A percentile compares a stretch with the other conserved stretches of the same genome.
These are phyloP conservation scores for Aspergillus versicolor DNA, from an alignment of 2,329 filamentous ascomycete genomes.

Conservation along the genomic window DNA sequence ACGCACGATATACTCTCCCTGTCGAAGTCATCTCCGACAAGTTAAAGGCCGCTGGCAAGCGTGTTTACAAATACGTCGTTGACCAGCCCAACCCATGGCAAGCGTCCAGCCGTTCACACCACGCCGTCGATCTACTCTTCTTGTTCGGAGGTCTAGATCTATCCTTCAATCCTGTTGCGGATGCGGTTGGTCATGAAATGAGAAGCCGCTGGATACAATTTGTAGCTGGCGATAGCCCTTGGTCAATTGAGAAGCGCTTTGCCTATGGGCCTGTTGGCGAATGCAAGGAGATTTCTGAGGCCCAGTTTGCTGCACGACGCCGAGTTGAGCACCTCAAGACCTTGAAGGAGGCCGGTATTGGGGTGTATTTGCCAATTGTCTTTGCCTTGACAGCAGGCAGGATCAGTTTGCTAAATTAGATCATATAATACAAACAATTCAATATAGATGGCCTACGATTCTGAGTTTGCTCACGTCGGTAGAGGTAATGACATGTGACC, in stretches of 20 bases:
- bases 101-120: conserved; percentile 46
- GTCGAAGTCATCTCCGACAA: conserved; percentile 32
- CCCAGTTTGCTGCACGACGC: conserved; percentile 34
- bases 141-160: conserved; percentile 45
- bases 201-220: conserved; percentile 44
- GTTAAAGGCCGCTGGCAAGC: conserved; percentile 23
- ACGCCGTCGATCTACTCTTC: conserved; percentile 49
- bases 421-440: background rate
- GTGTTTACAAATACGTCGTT: conserved; percentile 42
- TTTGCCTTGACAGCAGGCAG: conserved; percentile 39
- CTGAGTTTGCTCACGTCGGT: no score
- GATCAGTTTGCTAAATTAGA: conserved; percentile 44
- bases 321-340: conserved; percentile 30
- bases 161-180: conserved; percentile 33
- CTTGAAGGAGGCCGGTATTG: conserved; percentile 30
- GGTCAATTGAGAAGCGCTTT: conserved; percentile 32
- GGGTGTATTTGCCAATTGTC: conserved; percentile 31
- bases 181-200: conserved; percentile 36
- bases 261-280: conserved; percentile 44
- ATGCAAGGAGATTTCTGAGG: conserved; percentile 31
- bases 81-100: conserved; percentile 52
- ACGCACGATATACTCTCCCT: conserved; percentile 31
- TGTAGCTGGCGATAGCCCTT: conserved; percentile 37
- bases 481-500: background rate
- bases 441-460: no score